phyloP scores from a whole-genome alignment of 805 yeast genomes.

The Kluyveromyces wickerhamii region DNA sequence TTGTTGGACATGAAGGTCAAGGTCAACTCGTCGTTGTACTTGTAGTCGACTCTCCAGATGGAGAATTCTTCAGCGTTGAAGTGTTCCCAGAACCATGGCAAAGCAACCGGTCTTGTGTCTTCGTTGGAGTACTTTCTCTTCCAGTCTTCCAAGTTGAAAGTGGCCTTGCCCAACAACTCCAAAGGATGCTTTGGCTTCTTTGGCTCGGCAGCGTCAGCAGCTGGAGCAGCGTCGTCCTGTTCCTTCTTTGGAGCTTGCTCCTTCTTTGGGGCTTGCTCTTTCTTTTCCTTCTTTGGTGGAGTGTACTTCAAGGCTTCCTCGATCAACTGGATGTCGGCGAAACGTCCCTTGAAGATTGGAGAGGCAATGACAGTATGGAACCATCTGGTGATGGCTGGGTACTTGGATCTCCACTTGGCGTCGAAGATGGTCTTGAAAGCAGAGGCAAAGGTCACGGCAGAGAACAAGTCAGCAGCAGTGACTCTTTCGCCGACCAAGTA shows the following conservation, averaged over 20 bases:
- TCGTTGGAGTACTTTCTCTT: constrained; percentile 92
- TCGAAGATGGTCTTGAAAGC: constrained; percentile 49
- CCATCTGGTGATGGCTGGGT: constrained; percentile 70
- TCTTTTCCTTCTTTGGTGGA: constrained; percentile 68
- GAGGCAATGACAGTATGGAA: constrained; percentile 46
- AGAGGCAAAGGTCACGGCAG: constrained; percentile 14
- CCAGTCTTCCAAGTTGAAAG: constrained; percentile 73
- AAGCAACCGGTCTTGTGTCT: constrained; percentile 85
- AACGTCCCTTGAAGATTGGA: constrained; percentile 40
- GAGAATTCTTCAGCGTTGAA: constrained; percentile 90
- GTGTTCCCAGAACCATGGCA: constrained; percentile 96
- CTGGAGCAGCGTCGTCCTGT: constrained; percentile 32
- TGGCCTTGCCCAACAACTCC: constrained; percentile 64
- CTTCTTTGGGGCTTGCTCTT: constrained; percentile 34
- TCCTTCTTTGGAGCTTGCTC: constrained; percentile 31
- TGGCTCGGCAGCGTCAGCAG: constrained; percentile 33
- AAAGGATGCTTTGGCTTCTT: constrained; percentile 89
- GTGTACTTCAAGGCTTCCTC: constrained; percentile 50
- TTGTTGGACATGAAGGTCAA: constrained; percentile 96
- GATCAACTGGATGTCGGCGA: constrained; percentile 46
- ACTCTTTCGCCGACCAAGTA: constrained; percentile 67
- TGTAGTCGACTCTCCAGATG: constrained; percentile 86
- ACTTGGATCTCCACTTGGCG: constrained; percentile 49
- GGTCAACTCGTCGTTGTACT: constrained; percentile 94
- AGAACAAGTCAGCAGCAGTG: constrained; percentile 32